phyloP scores from a whole-genome alignment of 331 rosid genomes.

The Prunus yedoensis region DNA sequence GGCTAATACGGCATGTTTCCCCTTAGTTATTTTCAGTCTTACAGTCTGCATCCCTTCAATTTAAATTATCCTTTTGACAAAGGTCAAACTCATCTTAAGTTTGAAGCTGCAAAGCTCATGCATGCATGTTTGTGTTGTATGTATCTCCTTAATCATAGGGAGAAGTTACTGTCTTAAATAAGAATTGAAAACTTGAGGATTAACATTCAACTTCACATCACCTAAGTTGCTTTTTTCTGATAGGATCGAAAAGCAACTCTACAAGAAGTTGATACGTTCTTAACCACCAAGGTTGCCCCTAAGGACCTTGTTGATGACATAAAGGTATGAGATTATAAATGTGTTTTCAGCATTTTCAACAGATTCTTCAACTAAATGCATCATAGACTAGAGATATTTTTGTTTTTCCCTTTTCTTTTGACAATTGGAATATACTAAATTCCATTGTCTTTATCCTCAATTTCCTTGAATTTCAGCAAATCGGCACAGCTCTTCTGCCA shows the following conservation, averaged over 20 bases:
- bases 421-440: neutral
- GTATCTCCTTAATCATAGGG: too few species aligned
- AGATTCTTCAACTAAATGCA: neutral
- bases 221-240: conserved; percentile 11
- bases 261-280: conserved; percentile 67
- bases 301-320: conserved; percentile 74
- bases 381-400: too few species aligned
- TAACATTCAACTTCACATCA: neutral
- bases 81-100: neutral
- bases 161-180: neutral
- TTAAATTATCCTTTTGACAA: neutral
- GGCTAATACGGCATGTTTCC: neutral
- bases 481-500: conserved; percentile 87
- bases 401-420: neutral
- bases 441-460: neutral
- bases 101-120: too few species aligned
- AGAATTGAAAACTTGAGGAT: neutral
- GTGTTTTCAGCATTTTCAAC: neutral
- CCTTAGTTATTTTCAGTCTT: too few species aligned
- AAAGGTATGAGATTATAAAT: conserved; percentile 42
- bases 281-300: conserved; percentile 90
- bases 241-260: conserved; percentile 85
- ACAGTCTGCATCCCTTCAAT: too few species aligned
- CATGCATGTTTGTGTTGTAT: too few species aligned
- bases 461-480: conserved; percentile 49